Conservation (phyloP, 1,284 basidiomycete genomes). For the Boletus smithii region DNA sequence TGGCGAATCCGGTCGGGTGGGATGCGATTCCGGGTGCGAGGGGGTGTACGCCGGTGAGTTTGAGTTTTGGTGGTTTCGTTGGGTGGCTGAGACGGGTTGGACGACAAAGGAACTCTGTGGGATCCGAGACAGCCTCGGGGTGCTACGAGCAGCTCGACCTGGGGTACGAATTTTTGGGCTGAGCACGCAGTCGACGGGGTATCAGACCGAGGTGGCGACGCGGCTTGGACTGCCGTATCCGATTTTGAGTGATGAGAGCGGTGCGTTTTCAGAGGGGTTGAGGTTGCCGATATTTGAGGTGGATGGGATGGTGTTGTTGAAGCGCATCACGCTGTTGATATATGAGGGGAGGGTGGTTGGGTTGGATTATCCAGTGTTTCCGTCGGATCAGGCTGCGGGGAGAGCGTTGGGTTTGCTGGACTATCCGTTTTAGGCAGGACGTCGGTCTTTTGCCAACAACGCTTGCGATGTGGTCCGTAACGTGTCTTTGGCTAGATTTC, state of each 20-base stretch:
- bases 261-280: constrained; percentile 8
- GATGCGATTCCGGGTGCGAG: constrained; percentile 27
- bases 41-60: constrained; percentile 26
- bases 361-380: constrained; percentile 25
- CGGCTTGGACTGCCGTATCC: constrained; percentile 22
- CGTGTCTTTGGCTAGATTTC: not conserved
- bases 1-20: constrained; percentile 19
- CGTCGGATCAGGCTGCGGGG: constrained; percentile 18
- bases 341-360: constrained; percentile 11
- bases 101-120: constrained; percentile 23
- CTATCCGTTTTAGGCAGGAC: too few species aligned
- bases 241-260: constrained; percentile 19
- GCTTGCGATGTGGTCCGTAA: constrained; percentile 32
- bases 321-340: constrained; percentile 23
- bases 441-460: too few species aligned
- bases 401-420: constrained; percentile 12
- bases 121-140: constrained; percentile 11
- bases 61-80: too few species aligned
- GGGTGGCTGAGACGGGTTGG: too few species aligned
- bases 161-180: constrained; percentile 16
- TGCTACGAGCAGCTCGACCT: not conserved
- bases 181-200: constrained; percentile 18
- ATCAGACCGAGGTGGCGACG: constrained; percentile 21
- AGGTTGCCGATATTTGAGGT: constrained; percentile 22
- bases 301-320: constrained; percentile 18